Evolutionary conservation across 371 early-diverging fungal genomes (phyloP).

Genomic region (Sporodiniella umbellata): DNA sequence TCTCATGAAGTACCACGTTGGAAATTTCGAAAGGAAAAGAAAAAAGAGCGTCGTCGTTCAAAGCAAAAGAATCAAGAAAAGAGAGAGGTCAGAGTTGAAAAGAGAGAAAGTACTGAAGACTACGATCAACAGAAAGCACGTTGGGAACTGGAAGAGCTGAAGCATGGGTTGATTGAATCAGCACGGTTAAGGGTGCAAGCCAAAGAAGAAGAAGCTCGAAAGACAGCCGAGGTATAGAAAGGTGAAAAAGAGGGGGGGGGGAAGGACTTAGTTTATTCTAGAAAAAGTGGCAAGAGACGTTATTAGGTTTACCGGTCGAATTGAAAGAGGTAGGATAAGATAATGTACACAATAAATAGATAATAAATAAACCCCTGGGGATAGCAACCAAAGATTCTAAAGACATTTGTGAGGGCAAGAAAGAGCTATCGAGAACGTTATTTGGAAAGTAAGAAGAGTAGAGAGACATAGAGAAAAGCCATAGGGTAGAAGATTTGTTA

Average conservation of each 20-base stretch:
- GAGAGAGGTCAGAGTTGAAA: neutral
- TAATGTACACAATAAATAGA: too few species aligned
- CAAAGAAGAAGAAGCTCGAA: slow-evolving; percentile 13
- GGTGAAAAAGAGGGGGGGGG: neutral
- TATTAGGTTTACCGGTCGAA: slow-evolving; percentile 13
- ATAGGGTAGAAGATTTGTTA: neutral
- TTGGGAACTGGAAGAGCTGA: slow-evolving; percentile 21
- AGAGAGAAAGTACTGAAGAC: neutral
- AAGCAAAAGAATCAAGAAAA: neutral
- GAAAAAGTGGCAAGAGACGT: slow-evolving; percentile 21
- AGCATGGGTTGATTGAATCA: slow-evolving; percentile 6
- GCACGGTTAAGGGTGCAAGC: slow-evolving; percentile 14
- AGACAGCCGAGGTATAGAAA: slow-evolving; percentile 11
- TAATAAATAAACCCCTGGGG: neutral
- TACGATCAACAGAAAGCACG: slow-evolving; percentile 14
- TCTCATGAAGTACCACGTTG: slow-evolving; percentile 9
- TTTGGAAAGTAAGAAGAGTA: slow-evolving; percentile 1
- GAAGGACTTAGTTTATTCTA: neutral
- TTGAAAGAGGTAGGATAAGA: too few species aligned
- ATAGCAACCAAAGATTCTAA: neutral
- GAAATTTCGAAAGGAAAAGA: slow-evolving; percentile 21
- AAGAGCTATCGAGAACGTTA: slow-evolving; percentile 16
- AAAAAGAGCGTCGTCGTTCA: slow-evolving; percentile 10
- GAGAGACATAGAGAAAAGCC: neutral
- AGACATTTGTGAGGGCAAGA: slow-evolving; percentile 5